Evolutionary conservation across 2,329 filamentous ascomycete genomes (phyloP), one percentile per base, ranked within the genome.

Genomic region (Phyllosticta citrichinensis): DNA sequence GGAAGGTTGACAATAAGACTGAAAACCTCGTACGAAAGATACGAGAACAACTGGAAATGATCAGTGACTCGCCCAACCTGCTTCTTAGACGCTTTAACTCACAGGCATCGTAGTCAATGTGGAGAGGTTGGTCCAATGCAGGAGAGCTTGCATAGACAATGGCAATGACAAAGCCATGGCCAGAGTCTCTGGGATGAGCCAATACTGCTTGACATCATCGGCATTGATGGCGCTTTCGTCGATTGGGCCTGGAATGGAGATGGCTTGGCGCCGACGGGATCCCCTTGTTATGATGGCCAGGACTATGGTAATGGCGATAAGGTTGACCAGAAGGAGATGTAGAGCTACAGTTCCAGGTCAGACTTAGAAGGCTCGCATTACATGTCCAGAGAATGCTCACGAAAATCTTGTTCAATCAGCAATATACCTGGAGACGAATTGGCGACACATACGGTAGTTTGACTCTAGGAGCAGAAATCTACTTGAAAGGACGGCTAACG

Each of bases 41-140:
- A 55, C 4, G 55, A 40, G 17, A 66, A n/a, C 11, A 65, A 57
- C 67, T 64, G 52, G 64, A 62, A 56, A 68, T 64, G 3, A 63
- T 63, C 65, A 62, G 35, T 14, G 27, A 30, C 27, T 6, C 9
- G 9, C 27, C 27, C 27, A 8, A 10, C 27, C 27, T 47, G 58
- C 22, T 25, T 47, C 20, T 33, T 54, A 19, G 4, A 50, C 24
- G 19, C 19, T 60, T 22, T 6, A 8, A 65, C 69, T 65, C 63
- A 72, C 71, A 2, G 65, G 64, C 8, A 72, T 60, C 67, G 72
- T 70, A 20, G 64, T 62, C 12, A 73, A 60, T 0, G 70, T 67
- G 2, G 71, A 63, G 2, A 73, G 33, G 55, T 73, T 71, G 19
- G 65, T 65, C 40, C 68, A 67, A 59, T 72, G 71, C 20, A 73